Percentiles rank a stretch among this genome's conserved stretches.
These are phyloP conservation scores for Porpolomopsis calyptriformis DNA, from an alignment of 768 basidiomycete genomes.

Conservation along the genomic window DNA sequence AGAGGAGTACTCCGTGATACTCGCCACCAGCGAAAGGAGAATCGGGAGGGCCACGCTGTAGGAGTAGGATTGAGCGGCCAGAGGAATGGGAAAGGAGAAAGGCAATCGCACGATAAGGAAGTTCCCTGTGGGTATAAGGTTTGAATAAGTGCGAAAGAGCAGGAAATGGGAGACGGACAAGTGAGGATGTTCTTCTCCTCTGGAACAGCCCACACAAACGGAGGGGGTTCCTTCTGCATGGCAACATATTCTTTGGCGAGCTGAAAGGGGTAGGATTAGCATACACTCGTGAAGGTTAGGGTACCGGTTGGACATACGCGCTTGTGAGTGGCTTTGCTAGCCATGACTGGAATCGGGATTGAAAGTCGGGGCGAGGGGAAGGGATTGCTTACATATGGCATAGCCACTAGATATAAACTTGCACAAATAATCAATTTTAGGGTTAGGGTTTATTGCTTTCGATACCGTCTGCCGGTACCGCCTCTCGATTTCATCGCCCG, in stretches of 20 bases:
- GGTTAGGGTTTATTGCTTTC: conserved; percentile 2
- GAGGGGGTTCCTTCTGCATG: conserved; percentile 91
- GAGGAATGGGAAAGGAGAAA: neutral
- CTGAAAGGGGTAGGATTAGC: conserved; percentile 25
- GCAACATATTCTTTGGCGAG: conserved; percentile 80
- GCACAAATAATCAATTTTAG: neutral
- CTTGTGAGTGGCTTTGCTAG: conserved; percentile 79
- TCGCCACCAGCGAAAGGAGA: conserved; percentile 87
- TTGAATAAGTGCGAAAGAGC: conserved; percentile 3
- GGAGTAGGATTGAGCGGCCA: conserved; percentile 4
- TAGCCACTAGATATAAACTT: neutral
- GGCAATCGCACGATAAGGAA: conserved; percentile 69
- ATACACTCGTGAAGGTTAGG: neutral
- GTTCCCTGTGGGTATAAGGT: conserved; percentile 54
- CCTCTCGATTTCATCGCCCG: conserved; percentile 6
- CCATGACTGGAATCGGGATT: conserved; percentile 35
- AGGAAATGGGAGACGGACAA: conserved; percentile 44
- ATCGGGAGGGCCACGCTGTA: conserved; percentile 86
- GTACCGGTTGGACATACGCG: conserved; percentile 37
- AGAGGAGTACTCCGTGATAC: conserved; percentile 86
- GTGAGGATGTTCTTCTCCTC: conserved; percentile 97
- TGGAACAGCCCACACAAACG: conserved; percentile 90
- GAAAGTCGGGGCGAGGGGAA: neutral
- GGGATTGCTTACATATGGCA: neutral
- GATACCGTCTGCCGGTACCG: conserved; percentile 4